These are phyloP conservation scores for Saccharomyces hybrid DNA, from an alignment of 1,139 yeast species.

Conservation along the genomic window DNA sequence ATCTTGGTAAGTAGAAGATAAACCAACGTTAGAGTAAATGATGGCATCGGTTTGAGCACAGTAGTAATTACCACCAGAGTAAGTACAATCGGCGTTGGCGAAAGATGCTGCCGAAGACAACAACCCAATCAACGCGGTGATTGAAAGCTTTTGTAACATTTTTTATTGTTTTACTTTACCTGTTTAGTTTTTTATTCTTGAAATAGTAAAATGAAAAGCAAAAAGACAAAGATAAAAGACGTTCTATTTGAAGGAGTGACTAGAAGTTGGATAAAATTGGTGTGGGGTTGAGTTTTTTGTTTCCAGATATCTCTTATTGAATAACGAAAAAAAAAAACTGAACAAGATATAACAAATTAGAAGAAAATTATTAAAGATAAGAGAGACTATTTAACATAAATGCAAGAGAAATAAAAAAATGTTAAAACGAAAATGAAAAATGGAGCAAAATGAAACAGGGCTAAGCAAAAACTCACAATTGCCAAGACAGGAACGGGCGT, in stretches of 20 bases:
- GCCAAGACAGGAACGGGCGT: not conserved
- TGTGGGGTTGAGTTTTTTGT: not conserved
- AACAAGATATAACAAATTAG: not conserved
- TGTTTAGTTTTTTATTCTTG: not conserved
- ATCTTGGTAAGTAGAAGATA: slow-evolving; percentile 65
- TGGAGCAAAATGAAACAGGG: not conserved
- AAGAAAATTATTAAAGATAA: not conserved
- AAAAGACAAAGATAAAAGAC: not conserved
- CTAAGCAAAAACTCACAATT: not conserved
- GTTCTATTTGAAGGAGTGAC: slow-evolving; percentile 8
- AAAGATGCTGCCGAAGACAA: slow-evolving; percentile 19
- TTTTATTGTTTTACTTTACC: not conserved
- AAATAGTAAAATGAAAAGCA: not conserved
- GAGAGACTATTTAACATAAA: not conserved
- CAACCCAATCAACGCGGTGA: slow-evolving; percentile 2
- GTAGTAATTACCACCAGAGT: slow-evolving; percentile 69
- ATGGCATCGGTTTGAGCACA: slow-evolving; percentile 65
- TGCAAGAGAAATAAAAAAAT: not conserved
- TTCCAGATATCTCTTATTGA: not conserved
- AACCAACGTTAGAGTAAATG: slow-evolving; percentile 66
- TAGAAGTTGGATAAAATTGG: slow-evolving; percentile 9
- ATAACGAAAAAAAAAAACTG: not conserved
- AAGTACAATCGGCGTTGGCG: slow-evolving; percentile 38
- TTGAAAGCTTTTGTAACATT: slow-evolving; percentile 7
- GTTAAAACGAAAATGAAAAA: not conserved